Percentiles rank a stretch among this genome's conserved stretches.
Conservation (phyloP, 768 basidiomycete species). For the Hemileccinum impolitum region DNA sequence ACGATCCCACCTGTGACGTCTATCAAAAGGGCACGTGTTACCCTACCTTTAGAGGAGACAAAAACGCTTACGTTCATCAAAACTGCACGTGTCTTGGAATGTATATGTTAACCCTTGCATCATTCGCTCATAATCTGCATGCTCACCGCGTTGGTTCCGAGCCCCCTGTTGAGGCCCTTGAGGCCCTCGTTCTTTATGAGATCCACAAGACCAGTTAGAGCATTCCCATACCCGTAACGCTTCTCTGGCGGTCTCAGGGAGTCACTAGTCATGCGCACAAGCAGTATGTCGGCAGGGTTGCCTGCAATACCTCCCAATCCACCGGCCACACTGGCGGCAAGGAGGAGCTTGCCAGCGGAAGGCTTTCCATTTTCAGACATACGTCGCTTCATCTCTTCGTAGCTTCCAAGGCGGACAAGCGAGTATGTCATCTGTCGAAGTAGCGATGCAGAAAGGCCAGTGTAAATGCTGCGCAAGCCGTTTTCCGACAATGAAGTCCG, state of each 20-base stretch:
- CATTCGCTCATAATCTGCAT: background rate
- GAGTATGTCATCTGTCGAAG: constrained; percentile 92
- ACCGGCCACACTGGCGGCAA: constrained; percentile 70
- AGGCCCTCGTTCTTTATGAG: constrained; percentile 69
- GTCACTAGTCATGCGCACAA: constrained; percentile 90
- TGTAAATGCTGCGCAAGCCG: constrained; percentile 73
- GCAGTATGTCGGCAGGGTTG: constrained; percentile 73
- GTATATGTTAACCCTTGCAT: constrained; percentile 7
- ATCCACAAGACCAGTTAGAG: constrained; percentile 63
- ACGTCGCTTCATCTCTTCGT: constrained; percentile 69
- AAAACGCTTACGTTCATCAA: constrained; percentile 64
- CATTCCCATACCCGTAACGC: constrained; percentile 77
- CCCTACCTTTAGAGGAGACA: background rate
- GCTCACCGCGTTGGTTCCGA: constrained; percentile 74
- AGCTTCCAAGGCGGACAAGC: constrained; percentile 76
- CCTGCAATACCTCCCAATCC: constrained; percentile 81
- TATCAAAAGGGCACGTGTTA: constrained; percentile 26
- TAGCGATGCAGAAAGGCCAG: constrained; percentile 78
- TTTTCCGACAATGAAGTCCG: constrained; percentile 60
- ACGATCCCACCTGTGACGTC: constrained; percentile 85
- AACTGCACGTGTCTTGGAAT: constrained; percentile 51
- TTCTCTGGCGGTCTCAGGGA: constrained; percentile 68
- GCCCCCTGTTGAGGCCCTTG: constrained; percentile 64
- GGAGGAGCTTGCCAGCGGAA: constrained; percentile 52
- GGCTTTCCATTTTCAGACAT: constrained; percentile 50